Percentiles rank a stretch among this genome's conserved stretches.
Conservation (phyloP, 1,284 basidiomycete species). For the Stereum hirsutum region DNA sequence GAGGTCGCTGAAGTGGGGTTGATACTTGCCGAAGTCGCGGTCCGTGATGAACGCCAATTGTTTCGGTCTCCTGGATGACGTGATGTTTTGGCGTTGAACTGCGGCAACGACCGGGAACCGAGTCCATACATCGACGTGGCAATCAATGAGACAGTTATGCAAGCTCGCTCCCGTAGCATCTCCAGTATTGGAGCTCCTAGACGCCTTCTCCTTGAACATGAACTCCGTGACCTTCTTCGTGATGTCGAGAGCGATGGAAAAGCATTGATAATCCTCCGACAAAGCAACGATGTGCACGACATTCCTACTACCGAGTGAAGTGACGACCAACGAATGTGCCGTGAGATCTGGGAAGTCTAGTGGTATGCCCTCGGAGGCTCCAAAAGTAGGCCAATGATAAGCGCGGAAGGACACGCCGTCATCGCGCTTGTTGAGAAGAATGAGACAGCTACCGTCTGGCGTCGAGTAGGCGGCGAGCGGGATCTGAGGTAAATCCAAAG, state of each 20-base stretch:
- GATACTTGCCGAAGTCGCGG: slow-evolving; percentile 23
- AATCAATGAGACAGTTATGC: slow-evolving; percentile 49
- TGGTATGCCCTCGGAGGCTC: slow-evolving; percentile 16
- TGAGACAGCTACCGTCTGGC: not conserved
- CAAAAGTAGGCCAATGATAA: not conserved
- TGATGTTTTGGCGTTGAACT: slow-evolving; percentile 36
- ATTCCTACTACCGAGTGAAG: slow-evolving; percentile 13
- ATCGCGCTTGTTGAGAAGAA: not conserved
- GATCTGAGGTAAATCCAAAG: slow-evolving; percentile 23
- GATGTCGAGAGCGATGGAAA: slow-evolving; percentile 38
- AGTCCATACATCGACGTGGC: slow-evolving; percentile 52
- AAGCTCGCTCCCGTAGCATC: no score
- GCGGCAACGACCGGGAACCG: slow-evolving; percentile 52
- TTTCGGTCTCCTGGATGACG: slow-evolving; percentile 21
- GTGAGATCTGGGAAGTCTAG: no score
- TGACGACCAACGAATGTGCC: not conserved
- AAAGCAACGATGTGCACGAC: slow-evolving; percentile 30
- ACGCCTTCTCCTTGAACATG: slow-evolving; percentile 37
- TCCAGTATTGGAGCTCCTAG: no score
- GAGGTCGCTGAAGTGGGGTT: slow-evolving; percentile 25
- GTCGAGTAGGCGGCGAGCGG: not conserved
- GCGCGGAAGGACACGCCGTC: not conserved
- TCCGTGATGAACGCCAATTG: slow-evolving; percentile 38
- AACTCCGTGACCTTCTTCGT: slow-evolving; percentile 46
- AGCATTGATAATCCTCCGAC: slow-evolving; percentile 22